Percentiles rank a stretch among this genome's conserved stretches.
These are phyloP conservation scores for Pelargonium myrrhifolium DNA, from an alignment of 441 rosid species.

Conservation along the genomic window DNA sequence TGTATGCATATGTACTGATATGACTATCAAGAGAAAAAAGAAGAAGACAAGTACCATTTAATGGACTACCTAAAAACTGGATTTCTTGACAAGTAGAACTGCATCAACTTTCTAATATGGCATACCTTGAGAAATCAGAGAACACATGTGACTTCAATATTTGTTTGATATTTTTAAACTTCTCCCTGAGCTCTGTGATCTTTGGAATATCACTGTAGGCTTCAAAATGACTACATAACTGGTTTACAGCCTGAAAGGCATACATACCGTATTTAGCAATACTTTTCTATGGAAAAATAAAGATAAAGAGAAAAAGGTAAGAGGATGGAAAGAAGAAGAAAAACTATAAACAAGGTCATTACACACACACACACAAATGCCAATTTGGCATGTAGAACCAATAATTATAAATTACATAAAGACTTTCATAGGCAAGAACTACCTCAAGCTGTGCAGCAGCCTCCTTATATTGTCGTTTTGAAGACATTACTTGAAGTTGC, in stretches of 20 bases:
- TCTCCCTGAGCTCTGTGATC: constrained; percentile 94
- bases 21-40: too few relatives aligned
- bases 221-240: constrained; percentile 94
- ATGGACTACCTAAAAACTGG: neutral
- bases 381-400: constrained; percentile 1
- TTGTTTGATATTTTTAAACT: constrained; percentile 90
- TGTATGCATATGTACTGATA: neutral
- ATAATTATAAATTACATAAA: neutral
- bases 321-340: neutral
- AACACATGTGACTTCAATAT: constrained; percentile 90
- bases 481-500: constrained; percentile 98
- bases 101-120: constrained; percentile 5
- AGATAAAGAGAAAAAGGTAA: neutral
- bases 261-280: constrained; percentile 17
- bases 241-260: constrained; percentile 92
- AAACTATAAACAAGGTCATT: neutral
- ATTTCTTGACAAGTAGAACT: neutral
- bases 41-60: neutral
- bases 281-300: neutral
- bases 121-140: constrained; percentile 95
- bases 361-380: neutral
- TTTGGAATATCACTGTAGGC: constrained; percentile 96
- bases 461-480: constrained; percentile 95
- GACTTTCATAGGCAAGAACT: constrained; percentile 10
- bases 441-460: constrained; percentile 99